phyloP scores from a whole-genome alignment of 306 rosid species.

The Urtica urens region DNA sequence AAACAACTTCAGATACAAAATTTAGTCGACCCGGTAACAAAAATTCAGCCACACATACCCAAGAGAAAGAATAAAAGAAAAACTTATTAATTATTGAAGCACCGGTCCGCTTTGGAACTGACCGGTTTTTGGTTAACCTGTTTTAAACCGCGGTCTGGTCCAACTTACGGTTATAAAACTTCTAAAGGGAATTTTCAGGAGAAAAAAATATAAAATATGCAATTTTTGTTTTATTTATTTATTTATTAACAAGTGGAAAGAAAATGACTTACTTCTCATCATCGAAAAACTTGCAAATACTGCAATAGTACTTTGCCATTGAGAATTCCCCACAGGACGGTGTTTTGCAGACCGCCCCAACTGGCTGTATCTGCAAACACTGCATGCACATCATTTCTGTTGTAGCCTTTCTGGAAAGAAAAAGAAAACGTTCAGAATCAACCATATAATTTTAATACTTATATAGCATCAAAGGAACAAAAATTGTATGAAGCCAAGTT shows the following conservation, averaged over 20 bases:
- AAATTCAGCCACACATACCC: no score
- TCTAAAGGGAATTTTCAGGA: no score
- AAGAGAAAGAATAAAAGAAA: no score
- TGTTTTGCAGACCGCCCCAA: slow-evolving; percentile 69
- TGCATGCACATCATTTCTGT: slow-evolving; percentile 93
- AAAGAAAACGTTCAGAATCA: slow-evolving; percentile 11
- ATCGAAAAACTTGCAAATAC: slow-evolving; percentile 88
- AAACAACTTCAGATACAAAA: no score
- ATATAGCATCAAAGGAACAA: background rate
- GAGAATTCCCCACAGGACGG: slow-evolving; percentile 77
- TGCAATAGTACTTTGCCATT: slow-evolving; percentile 90
- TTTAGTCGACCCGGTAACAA: no score
- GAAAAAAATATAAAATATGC: no score
- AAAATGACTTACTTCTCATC: slow-evolving; percentile 65
- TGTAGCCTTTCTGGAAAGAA: slow-evolving; percentile 68
- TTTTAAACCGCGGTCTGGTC: no score
- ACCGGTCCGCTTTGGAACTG: no score
- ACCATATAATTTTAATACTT: slow-evolving; percentile 13
- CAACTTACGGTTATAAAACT: no score
- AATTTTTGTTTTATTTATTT: no score
- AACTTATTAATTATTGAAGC: no score
- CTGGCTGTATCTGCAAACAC: slow-evolving; percentile 68
- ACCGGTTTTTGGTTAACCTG: no score
- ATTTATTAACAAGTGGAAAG: background rate
- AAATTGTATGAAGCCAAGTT: slow-evolving; percentile 7